phyloP scores from a whole-genome alignment of 192 early-diverging fungal species.

The Podila epicladia region DNA sequence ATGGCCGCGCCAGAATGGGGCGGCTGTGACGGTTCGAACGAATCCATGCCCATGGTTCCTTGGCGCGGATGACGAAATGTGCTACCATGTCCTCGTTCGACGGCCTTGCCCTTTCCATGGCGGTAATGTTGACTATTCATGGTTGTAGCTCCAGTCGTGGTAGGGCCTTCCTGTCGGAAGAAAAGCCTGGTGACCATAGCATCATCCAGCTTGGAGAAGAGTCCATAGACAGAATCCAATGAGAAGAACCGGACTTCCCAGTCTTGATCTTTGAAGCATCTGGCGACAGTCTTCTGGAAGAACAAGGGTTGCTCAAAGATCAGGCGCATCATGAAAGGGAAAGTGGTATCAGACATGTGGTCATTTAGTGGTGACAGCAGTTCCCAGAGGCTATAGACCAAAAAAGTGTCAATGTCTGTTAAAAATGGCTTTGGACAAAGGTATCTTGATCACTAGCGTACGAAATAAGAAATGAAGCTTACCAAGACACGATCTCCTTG shows the following conservation, averaged over 20 bases:
- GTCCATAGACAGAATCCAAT: slow-evolving; percentile 61
- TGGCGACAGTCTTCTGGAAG: slow-evolving; percentile 57
- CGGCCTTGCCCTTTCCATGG: slow-evolving; percentile 21
- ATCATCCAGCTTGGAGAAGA: slow-evolving; percentile 68
- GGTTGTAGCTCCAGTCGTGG: neutral
- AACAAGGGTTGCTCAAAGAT: slow-evolving; percentile 39
- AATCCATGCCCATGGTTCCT: neutral
- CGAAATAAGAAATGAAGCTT: slow-evolving; percentile 5
- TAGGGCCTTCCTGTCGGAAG: slow-evolving; percentile 12
- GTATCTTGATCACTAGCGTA: neutral
- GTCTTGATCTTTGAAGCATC: slow-evolving; percentile 53
- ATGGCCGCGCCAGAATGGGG: slow-evolving; percentile 4
- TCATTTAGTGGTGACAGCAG: slow-evolving; percentile 56
- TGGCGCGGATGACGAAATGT: neutral
- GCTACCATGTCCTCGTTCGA: slow-evolving; percentile 4
- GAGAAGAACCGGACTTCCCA: slow-evolving; percentile 65
- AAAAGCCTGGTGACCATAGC: slow-evolving; percentile 44
- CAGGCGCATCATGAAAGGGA: slow-evolving; percentile 59
- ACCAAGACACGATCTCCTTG: slow-evolving; percentile 58
- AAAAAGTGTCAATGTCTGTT: neutral
- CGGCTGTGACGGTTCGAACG: neutral
- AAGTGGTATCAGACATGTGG: slow-evolving; percentile 47
- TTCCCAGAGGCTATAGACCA: slow-evolving; percentile 59
- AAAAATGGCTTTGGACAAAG: too few species aligned
- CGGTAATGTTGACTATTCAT: slow-evolving; percentile 5